Percentiles rank a stretch among this genome's conserved stretches.
Conservation (phyloP, 148 eudicot genomes). For the Dysphania ambrosioides region DNA sequence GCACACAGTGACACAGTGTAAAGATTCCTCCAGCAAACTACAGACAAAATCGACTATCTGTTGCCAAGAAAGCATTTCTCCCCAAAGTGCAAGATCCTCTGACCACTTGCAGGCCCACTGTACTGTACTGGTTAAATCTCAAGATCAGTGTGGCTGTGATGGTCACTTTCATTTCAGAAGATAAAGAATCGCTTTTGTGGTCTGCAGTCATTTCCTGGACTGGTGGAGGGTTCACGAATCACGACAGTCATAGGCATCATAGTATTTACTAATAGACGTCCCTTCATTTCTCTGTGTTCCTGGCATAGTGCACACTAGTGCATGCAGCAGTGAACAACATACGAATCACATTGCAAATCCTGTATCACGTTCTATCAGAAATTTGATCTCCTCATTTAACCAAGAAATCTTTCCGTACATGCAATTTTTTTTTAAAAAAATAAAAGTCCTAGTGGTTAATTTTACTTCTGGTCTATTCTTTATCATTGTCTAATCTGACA, state of each 20-base stretch:
- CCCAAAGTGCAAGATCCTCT: too few relatives aligned
- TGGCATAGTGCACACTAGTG: conserved; percentile 92
- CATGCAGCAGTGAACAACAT: conserved; percentile 70
- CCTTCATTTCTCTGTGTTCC: conserved; percentile 69
- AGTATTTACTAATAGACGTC: conserved; percentile 38
- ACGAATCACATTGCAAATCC: conserved; percentile 78
- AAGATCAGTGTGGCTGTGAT: conserved; percentile 17
- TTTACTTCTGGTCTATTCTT: too few relatives aligned
- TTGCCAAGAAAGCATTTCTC: conserved; percentile 9
- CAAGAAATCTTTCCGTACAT: too few relatives aligned
- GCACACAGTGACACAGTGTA: too few relatives aligned
- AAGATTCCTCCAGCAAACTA: too few relatives aligned
- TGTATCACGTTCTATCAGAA: conserved; percentile 15
- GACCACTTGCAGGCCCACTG: too few relatives aligned
- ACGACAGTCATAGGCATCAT: conserved; percentile 23
- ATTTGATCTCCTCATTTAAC: neutral
- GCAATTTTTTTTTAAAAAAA: too few relatives aligned
- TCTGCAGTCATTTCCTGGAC: conserved; percentile 54
- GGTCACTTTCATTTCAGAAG: conserved; percentile 22
- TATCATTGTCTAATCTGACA: too few relatives aligned
- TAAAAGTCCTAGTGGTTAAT: too few relatives aligned
- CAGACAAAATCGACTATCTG: neutral
- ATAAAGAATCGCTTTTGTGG: conserved; percentile 15
- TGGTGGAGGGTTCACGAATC: conserved; percentile 60
- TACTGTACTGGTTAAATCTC: too few relatives aligned